Evolutionary conservation across 306 rosid species (phyloP).

Genomic region (Casuarina cunninghamiana): DNA sequence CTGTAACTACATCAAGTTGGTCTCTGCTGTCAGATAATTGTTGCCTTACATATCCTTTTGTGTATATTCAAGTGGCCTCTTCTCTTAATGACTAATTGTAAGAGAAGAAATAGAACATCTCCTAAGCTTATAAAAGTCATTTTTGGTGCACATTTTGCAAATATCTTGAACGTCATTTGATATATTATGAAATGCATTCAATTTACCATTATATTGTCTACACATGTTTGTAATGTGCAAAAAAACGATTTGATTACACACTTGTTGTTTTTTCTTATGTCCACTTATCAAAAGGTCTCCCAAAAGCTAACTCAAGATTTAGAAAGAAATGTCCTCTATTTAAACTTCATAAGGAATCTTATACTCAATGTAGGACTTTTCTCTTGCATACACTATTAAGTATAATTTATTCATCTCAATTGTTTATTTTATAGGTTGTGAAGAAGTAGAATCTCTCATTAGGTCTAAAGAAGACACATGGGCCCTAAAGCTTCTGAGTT

Average conservation of each 20-base stretch:
- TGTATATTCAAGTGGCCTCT: too few species aligned
- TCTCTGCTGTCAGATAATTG: not conserved
- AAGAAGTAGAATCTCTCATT: constrained; percentile 31
- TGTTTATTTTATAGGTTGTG: constrained; percentile 34
- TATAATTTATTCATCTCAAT: constrained; percentile 1
- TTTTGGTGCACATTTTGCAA: not conserved
- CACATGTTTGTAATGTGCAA: not conserved
- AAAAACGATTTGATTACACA: not conserved
- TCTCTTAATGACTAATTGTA: too few species aligned
- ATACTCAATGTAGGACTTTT: too few species aligned
- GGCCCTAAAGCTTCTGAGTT: constrained; percentile 46
- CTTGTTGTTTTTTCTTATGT: not conserved
- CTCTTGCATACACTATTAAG: too few species aligned
- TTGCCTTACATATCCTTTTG: too few species aligned
- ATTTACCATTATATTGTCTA: not conserved
- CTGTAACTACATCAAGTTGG: not conserved
- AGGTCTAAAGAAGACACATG: constrained; percentile 41
- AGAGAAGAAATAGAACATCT: too few species aligned
- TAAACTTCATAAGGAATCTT: too few species aligned
- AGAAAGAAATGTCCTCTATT: too few species aligned
- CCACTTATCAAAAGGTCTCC: too few species aligned
- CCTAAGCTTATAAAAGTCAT: not conserved
- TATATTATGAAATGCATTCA: too few species aligned
- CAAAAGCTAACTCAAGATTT: too few species aligned
- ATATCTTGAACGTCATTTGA: not conserved